Base-by-base conservation (phyloP, 164 flowering plant species). In the Chloranthus sessilifolius region DNA sequence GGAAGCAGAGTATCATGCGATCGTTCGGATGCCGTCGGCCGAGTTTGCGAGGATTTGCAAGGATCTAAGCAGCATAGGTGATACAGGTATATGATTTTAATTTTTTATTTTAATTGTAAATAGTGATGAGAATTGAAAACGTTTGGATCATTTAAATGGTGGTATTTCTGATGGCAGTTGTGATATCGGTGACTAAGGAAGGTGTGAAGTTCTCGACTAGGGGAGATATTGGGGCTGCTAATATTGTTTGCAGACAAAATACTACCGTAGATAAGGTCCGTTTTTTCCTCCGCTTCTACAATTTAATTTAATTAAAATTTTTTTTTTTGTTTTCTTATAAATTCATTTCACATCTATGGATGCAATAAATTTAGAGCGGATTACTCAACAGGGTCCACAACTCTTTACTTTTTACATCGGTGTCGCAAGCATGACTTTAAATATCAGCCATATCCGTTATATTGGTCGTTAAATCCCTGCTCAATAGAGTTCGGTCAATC, bases 131-230 rank as follows among this genome's bases (percentile, higher is more conserved):
- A n/a, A n/a, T n/a, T 17, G 19, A 40, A 2, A 10, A 10, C 19
- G 8, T 12, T 40, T 40, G 11, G 0, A 10, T 40, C 3, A 7
- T 2, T 33, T 12, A 33, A 33, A n/a, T n/a, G n/a, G n/a, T n/a
- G n/a, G n/a, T n/a, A n/a, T n/a, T n/a, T 38, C 15, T 15, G 34
- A 11, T 58, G 47, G 69, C 69, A 85, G 96, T 84, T 72, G 81
- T 88, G 10, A 84, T 88, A 29, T 84, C 96, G 39, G 96, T 88
- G 41, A 84, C 96, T 3, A 88, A 88, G 65, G 94, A 88, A 56
- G 96, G 96, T 47, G 96, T 88, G 62, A 88, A 85, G 57, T 88
- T 88, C 55, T 88, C 96, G 3, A 77, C 96, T 1, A 71, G 81
- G 50, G 94, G 94, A 37, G 96, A 88, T 67, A 88, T 85, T 58